phyloP scores from a whole-genome alignment of 345 rosid species.

The Hibiscus tridactylites region DNA sequence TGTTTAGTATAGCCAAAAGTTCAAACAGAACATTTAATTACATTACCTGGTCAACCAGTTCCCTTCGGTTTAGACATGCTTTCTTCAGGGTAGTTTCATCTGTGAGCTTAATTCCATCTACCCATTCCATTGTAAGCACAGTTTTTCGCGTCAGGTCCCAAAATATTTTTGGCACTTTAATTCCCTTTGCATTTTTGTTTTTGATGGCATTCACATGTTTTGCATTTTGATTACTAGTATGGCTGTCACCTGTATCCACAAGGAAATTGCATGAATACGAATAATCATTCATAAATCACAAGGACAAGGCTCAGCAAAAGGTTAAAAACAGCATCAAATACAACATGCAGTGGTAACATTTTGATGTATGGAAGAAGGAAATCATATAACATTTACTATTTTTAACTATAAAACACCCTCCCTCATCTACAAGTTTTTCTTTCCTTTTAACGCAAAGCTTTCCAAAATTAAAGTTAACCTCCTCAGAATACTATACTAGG shows the following conservation, averaged over 20 bases:
- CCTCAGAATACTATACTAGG: conserved; percentile 1
- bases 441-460: background rate
- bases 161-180: conserved; percentile 85
- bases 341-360: background rate
- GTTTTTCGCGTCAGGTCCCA: conserved; percentile 75
- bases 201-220: conserved; percentile 23
- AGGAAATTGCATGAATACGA: background rate
- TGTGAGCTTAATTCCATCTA: conserved; percentile 92
- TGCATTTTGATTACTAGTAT: conserved; percentile 20
- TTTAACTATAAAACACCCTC: background rate
- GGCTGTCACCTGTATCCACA: conserved; percentile 33
- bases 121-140: conserved; percentile 98
- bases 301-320: background rate
- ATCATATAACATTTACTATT: background rate
- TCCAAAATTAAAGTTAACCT: background rate
- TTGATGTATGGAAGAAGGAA: background rate
- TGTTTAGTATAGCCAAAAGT: background rate
- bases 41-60: conserved; percentile 78
- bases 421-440: background rate
- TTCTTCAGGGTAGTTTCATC: conserved; percentile 47
- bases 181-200: conserved; percentile 31
- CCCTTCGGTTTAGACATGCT: conserved; percentile 60
- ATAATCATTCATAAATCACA: background rate
- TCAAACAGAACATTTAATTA: background rate
- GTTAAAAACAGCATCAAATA: background rate